Base-by-base conservation (phyloP, 768 basidiomycete genomes). In the Imleria badia region DNA sequence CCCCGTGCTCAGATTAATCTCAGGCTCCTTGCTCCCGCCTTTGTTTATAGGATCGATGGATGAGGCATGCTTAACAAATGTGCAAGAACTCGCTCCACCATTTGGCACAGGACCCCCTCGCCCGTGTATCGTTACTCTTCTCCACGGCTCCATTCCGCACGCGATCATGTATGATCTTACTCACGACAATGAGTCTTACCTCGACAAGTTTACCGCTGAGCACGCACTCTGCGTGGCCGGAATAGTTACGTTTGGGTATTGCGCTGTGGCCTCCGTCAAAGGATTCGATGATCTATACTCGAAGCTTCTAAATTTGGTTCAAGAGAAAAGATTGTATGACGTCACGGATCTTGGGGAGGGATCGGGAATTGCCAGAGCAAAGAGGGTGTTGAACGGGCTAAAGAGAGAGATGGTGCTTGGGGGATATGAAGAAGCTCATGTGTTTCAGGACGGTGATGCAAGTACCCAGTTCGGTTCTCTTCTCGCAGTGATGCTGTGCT, bases 231-330 rank as follows among this genome's bases (percentile, higher is more conserved):
- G 93, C 9, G 94, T 92, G 0, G 97, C 91, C 3, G 92, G 93
- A 20, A 77, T 98, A n/a, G 89, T 90, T 17, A 83, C 95, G 0
- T 98, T 98, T 73, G 89, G 89, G 34, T 85, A 83, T 63, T 90
- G 84, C 22, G 97, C 90, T 5, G 82, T 91, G 52, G 97, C 94
- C 3, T 94, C 91, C 15, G 94, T 94, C 61, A 97, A 98, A 71
- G 97, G 96, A 19, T 97, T 96, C 66, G 97, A 99, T 63, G 97
- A 99, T 61, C 72, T 99, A 20, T 98, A 98, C 67, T 96, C 96
- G 4, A 96, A 94, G 68, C 72, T 96, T n/a, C 72, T 99, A 34
- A 83, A 97, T 67, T 76, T 99, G 45, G 97, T 98, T 11, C 77
- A 75, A 14, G 97, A 99, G 69, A 86, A 82, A 65, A 78, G 94